phyloP scores from a whole-genome alignment of 2,329 filamentous ascomycete genomes.

The Magnaporthiopsis incrustans region DNA sequence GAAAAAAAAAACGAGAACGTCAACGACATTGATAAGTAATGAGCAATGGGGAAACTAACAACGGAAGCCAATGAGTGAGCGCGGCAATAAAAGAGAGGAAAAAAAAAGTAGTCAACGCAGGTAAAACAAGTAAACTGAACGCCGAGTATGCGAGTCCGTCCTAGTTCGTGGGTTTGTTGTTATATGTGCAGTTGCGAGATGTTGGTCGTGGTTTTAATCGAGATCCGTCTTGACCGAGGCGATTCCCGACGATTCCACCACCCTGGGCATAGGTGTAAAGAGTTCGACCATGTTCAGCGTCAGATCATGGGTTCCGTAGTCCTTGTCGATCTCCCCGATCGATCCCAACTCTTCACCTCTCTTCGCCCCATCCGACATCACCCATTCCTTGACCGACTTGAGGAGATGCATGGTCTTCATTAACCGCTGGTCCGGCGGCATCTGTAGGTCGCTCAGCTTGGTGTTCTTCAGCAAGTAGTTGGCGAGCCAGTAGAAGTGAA shows the following conservation, averaged over 20 bases:
- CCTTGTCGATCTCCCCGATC: slow-evolving; percentile 59
- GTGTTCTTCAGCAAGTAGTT: slow-evolving; percentile 56
- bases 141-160: slow-evolving; percentile 16
- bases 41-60: slow-evolving; percentile 9
- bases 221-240: slow-evolving; percentile 34
- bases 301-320: slow-evolving; percentile 55
- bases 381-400: slow-evolving; percentile 52
- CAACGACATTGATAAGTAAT: slow-evolving; percentile 6
- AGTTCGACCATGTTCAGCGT: slow-evolving; percentile 65
- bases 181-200: slow-evolving; percentile 15
- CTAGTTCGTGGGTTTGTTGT: slow-evolving; percentile 16
- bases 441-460: slow-evolving; percentile 41
- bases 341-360: slow-evolving; percentile 62
- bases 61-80: slow-evolving; percentile 12
- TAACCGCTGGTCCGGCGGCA: slow-evolving; percentile 51
- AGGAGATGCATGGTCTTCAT: slow-evolving; percentile 52
- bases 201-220: slow-evolving; percentile 11
- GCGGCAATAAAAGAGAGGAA: slow-evolving; percentile 13
- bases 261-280: slow-evolving; percentile 51
- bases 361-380: slow-evolving; percentile 53
- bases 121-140: slow-evolving; percentile 17
- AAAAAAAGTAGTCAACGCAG: slow-evolving; percentile 14
- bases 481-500: slow-evolving; percentile 67
- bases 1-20: slow-evolving; percentile 6
- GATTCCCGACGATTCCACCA: slow-evolving; percentile 34